Base-by-base conservation (phyloP, 768 basidiomycete species). In the Atractiella rhizophila region DNA sequence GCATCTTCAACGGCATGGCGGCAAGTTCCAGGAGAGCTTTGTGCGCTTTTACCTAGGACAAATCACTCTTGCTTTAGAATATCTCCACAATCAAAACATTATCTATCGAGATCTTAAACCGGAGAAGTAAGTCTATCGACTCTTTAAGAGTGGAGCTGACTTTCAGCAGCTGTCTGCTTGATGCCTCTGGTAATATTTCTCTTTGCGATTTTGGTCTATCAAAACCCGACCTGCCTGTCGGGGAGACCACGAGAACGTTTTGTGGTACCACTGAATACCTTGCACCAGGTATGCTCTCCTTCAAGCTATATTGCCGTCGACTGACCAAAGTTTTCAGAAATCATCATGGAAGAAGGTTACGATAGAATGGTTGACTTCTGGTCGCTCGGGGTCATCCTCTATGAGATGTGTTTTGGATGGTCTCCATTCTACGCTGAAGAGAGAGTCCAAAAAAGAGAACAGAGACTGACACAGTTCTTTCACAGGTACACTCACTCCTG, bases 351-450 rank as follows among this genome's bases (percentile, higher is more conserved):
- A 23, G 33, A 8, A 16, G 33, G 91, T 58, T n/a, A n/a, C n/a
- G n/a, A n/a, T n/a, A n/a, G n/a, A n/a, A n/a, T n/a, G n/a, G n/a
- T 91, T 49, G 88, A 96, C 58, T 96, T 91, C 59, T 96, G 88
- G 49, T 38, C 39, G 3, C 40, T 51, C 36, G 49, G 46, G 30
- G 49, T 50, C 12, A 65, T 96, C 26, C 65, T 94, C 12, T 96
- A 91, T 57, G 88, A 96, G 62, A 96, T 96, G 88, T 91, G 83
- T 53, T 96, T 82, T 50, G 88, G 86, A 4, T 94, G 85, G 85
- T 81, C 78, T 54, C 88, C 88, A 27, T 96, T 94, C 62, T 96
- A n/a, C n/a, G n/a, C n/a, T n/a, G n/a, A n/a, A n/a, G n/a, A n/a
- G n/a, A n/a, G n/a, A n/a, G n/a, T n/a, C n/a, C n/a, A n/a, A n/a